Percentiles rank a stretch among this genome's conserved stretches.
Evolutionary conservation across 2,329 filamentous ascomycete genomes (phyloP).

Genomic region (Coniochaeta sp.): DNA sequence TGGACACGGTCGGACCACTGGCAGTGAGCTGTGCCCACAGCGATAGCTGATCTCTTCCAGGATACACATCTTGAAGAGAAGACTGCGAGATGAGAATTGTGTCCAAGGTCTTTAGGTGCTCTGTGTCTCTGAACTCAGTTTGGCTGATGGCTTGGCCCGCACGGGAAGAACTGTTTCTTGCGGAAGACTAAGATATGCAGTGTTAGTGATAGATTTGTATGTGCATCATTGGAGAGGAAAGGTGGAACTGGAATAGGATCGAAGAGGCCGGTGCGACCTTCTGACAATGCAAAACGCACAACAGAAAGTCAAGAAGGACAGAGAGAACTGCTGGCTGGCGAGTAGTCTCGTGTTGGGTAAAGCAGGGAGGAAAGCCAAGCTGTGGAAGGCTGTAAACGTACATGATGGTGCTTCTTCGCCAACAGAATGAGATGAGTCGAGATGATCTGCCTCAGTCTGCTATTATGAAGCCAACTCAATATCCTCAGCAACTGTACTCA

Average conservation of each 20-base stretch:
- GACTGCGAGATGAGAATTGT: background rate
- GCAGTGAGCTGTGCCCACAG: conserved; percentile 37
- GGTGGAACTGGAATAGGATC: background rate
- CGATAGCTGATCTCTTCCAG: conserved; percentile 36
- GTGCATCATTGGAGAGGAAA: background rate
- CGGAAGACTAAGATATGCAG: background rate
- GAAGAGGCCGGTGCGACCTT: too few relatives aligned
- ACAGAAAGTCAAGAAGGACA: too few relatives aligned
- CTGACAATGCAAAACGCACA: too few relatives aligned
- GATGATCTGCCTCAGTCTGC: background rate
- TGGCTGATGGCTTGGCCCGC: background rate
- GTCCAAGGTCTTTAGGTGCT: background rate
- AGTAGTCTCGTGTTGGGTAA: background rate
- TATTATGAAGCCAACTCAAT: background rate
- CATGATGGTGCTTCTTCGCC: background rate
- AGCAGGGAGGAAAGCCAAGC: background rate
- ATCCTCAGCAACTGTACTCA: background rate
- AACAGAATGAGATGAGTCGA: too few relatives aligned
- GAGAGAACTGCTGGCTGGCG: too few relatives aligned
- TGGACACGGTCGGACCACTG: conserved; percentile 34
- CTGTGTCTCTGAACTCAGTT: too few relatives aligned
- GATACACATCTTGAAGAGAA: conserved; percentile 34
- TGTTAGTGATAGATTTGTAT: background rate
- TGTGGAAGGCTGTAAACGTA: background rate
- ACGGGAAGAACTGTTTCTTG: background rate